These are phyloP conservation scores for Naganishia friedmannii DNA, from an alignment of 768 basidiomycete genomes.

Conservation along the genomic window DNA sequence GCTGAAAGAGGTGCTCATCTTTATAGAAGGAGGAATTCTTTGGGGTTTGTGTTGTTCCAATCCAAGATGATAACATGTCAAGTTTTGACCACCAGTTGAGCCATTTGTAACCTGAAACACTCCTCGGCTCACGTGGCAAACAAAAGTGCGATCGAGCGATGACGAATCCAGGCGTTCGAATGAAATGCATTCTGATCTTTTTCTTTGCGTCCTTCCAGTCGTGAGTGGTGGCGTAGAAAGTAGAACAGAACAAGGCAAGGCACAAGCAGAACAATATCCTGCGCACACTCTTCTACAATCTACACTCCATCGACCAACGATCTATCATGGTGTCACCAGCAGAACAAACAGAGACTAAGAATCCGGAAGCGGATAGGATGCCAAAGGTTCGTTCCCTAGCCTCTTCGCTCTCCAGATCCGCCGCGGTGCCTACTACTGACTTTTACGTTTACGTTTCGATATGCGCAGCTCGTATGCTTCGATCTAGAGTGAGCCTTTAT, in stretches of 20 bases:
- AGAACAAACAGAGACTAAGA: constrained; percentile 12
- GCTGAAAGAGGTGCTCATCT: constrained; percentile 8
- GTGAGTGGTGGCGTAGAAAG: too few relatives aligned
- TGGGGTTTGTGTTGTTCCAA: too few relatives aligned
- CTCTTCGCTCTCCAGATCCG: too few relatives aligned
- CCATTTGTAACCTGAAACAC: background rate
- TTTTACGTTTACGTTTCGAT: too few relatives aligned
- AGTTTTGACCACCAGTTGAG: background rate
- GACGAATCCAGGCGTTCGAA: too few relatives aligned
- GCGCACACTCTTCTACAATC: background rate
- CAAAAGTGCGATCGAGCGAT: background rate
- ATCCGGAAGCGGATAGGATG: constrained; percentile 19
- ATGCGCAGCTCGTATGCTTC: constrained; percentile 13
- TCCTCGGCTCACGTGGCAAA: background rate
- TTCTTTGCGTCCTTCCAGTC: background rate
- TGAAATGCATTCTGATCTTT: background rate
- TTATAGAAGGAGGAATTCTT: background rate
- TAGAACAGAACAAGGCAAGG: too few relatives aligned
- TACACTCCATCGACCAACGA: too few relatives aligned
- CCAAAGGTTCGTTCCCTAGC: constrained; percentile 7
- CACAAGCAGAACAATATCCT: background rate
- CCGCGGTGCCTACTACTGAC: too few relatives aligned
- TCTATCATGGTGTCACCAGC: background rate
- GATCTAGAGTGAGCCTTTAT: constrained; percentile 1
- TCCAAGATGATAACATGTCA: too few relatives aligned